Evolutionary conservation across 805 yeast species (phyloP).

Genomic region (Saturnispora hagleri): DNA sequence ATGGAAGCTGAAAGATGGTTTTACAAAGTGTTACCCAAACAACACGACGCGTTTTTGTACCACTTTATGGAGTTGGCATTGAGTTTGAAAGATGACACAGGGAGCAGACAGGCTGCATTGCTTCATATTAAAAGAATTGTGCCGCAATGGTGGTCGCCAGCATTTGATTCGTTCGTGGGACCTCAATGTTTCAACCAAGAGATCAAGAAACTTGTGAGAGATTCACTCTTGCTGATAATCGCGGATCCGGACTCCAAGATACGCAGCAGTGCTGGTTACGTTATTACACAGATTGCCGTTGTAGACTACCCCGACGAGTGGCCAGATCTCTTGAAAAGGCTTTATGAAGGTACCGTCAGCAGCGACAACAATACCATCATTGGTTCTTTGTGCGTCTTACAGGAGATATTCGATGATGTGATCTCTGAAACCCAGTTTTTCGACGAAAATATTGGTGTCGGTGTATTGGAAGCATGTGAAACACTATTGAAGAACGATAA

Average conservation of each 20-base stretch:
- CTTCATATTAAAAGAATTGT: conserved; percentile 60
- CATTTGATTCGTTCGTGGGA: conserved; percentile 65
- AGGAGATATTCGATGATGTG: conserved; percentile 78
- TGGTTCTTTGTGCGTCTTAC: conserved; percentile 52
- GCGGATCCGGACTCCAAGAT: conserved; percentile 47
- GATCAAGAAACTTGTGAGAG: conserved; percentile 43
- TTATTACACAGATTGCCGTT: conserved; percentile 75
- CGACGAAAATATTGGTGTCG: conserved; percentile 56
- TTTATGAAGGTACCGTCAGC: conserved; percentile 32
- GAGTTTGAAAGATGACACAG: conserved; percentile 21
- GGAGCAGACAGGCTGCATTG: conserved; percentile 52
- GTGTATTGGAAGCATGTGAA: conserved; percentile 43
- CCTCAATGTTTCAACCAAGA: conserved; percentile 40
- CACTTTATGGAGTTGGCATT: conserved; percentile 36
- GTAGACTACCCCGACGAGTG: conserved; percentile 94
- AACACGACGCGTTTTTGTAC: conserved; percentile 41
- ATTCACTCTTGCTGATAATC: conserved; percentile 39
- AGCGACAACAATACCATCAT: conserved; percentile 32
- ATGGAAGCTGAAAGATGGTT: conserved; percentile 44
- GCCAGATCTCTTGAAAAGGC: conserved; percentile 55
- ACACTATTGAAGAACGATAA: conserved; percentile 27
- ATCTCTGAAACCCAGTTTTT: conserved; percentile 83
- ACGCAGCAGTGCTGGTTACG: conserved; percentile 58
- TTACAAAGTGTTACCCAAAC: conserved; percentile 30
- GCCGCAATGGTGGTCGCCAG: conserved; percentile 75